phyloP scores from a whole-genome alignment of 352 stramenopile species.

The Phytophthora foliorum region DNA sequence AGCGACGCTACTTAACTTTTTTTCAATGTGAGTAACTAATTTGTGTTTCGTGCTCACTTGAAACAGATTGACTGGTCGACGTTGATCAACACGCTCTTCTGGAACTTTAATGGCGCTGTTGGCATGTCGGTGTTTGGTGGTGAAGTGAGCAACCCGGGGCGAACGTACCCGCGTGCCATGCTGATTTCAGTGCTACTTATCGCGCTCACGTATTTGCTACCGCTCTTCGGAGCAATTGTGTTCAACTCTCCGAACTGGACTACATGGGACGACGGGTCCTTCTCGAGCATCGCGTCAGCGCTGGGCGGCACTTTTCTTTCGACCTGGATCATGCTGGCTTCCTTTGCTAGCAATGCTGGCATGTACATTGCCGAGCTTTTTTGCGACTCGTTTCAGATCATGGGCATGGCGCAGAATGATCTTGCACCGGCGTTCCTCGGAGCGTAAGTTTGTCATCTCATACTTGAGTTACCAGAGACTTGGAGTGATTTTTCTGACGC shows the following conservation, averaged over 20 bases:
- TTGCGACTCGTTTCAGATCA: constrained; percentile 92
- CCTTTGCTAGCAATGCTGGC: constrained; percentile 90
- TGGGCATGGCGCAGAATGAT: constrained; percentile 84
- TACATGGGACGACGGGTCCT: constrained; percentile 93
- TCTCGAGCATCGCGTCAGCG: constrained; percentile 87
- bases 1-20: too few relatives aligned
- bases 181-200: constrained; percentile 84
- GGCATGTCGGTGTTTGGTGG: constrained; percentile 88
- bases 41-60: neutral
- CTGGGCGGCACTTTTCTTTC: constrained; percentile 88
- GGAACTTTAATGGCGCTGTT: constrained; percentile 96
- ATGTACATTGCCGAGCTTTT: constrained; percentile 95
- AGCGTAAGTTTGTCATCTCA: constrained; percentile 51
- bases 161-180: constrained; percentile 88
- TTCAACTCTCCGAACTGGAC: constrained; percentile 68
- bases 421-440: constrained; percentile 87
- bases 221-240: constrained; percentile 84
- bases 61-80: constrained; percentile 49
- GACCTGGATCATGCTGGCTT: constrained; percentile 90
- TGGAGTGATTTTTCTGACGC: neutral
- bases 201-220: constrained; percentile 87
- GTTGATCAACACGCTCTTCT: constrained; percentile 96
- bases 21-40: too few relatives aligned
- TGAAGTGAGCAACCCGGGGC: constrained; percentile 87
- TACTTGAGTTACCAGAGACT: too few relatives aligned